Evolutionary conservation across 495 filamentous ascomycete genomes (phyloP).

Genomic region (Penicillium fimorum): DNA sequence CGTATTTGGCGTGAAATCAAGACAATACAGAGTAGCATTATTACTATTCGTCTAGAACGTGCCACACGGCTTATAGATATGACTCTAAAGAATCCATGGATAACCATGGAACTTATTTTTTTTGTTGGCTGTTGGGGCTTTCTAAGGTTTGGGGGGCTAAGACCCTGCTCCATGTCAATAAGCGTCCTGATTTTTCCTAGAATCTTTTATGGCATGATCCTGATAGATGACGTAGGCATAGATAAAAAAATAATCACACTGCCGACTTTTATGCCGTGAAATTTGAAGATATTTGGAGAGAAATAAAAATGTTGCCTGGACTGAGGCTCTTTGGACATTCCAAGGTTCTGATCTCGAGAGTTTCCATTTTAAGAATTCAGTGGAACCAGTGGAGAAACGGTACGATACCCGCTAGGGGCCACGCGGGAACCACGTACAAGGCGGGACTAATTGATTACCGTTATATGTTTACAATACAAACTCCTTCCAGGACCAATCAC

Average conservation of each 20-base stretch:
- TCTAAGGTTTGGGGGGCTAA: slow-evolving; percentile 3
- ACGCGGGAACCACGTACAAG: slow-evolving; percentile 4
- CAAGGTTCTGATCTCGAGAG: background rate
- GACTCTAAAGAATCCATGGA: too few relatives aligned
- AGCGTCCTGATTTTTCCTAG: background rate
- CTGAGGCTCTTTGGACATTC: slow-evolving; percentile 3
- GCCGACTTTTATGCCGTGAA: background rate
- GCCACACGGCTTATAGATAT: too few relatives aligned
- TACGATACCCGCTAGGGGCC: slow-evolving; percentile 9
- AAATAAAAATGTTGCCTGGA: slow-evolving; percentile 4
- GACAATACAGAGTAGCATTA: background rate
- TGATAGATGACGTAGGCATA: background rate
- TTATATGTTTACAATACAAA: background rate
- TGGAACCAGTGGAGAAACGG: slow-evolving; percentile 6
- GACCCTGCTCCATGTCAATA: slow-evolving; percentile 1
- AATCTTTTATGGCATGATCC: slow-evolving; percentile 2
- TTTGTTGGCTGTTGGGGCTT: background rate
- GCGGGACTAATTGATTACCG: background rate
- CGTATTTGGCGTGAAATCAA: background rate
- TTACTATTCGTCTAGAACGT: background rate
- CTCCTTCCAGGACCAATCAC: slow-evolving; percentile 21
- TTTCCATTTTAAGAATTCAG: slow-evolving; percentile 23
- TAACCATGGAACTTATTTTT: too few relatives aligned
- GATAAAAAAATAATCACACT: background rate
- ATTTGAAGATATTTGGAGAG: background rate